A percentile compares a stretch with the other conserved stretches of the same genome.
Evolutionary conservation across 192 early-diverging fungal species (phyloP).

Genomic region (Dispira parvispora): DNA sequence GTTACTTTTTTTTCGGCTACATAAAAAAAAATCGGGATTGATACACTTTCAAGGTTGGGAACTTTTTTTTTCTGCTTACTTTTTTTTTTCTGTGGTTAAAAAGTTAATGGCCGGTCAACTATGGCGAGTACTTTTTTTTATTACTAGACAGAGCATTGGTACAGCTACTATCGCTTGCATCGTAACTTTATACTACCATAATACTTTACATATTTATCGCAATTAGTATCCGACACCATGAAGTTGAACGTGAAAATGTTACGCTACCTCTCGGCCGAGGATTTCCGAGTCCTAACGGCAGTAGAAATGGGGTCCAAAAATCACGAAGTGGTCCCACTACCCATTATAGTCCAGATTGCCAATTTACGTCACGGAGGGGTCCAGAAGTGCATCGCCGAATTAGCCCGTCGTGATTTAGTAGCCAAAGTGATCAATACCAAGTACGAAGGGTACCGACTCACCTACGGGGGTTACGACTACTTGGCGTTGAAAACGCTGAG

Average conservation of each 20-base stretch:
- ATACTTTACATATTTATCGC: not conserved
- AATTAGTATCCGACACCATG: slow-evolving; percentile 32
- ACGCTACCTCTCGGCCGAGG: slow-evolving; percentile 84
- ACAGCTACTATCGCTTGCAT: too few relatives aligned
- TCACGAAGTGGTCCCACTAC: slow-evolving; percentile 91
- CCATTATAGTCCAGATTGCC: slow-evolving; percentile 91
- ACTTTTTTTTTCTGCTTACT: too few relatives aligned
- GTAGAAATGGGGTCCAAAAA: slow-evolving; percentile 97
- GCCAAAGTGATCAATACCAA: slow-evolving; percentile 39
- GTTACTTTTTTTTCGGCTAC: too few relatives aligned
- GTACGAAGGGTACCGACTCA: slow-evolving; percentile 88
- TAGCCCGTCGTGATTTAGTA: slow-evolving; percentile 84
- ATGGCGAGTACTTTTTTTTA: too few relatives aligned
- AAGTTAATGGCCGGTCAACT: too few relatives aligned
- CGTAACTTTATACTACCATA: too few relatives aligned
- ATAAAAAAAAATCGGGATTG: too few relatives aligned
- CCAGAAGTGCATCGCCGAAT: slow-evolving; percentile 66
- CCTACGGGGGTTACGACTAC: slow-evolving; percentile 99
- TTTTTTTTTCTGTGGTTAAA: too few relatives aligned
- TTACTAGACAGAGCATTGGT: too few relatives aligned
- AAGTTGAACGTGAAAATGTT: slow-evolving; percentile 89
- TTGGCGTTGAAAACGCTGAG: slow-evolving; percentile 85
- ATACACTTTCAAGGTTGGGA: too few relatives aligned
- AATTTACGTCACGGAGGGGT: slow-evolving; percentile 71
- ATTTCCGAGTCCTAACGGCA: slow-evolving; percentile 92